Conservation (phyloP, 2,329 filamentous ascomycete genomes). For the Phialophora tarda region DNA sequence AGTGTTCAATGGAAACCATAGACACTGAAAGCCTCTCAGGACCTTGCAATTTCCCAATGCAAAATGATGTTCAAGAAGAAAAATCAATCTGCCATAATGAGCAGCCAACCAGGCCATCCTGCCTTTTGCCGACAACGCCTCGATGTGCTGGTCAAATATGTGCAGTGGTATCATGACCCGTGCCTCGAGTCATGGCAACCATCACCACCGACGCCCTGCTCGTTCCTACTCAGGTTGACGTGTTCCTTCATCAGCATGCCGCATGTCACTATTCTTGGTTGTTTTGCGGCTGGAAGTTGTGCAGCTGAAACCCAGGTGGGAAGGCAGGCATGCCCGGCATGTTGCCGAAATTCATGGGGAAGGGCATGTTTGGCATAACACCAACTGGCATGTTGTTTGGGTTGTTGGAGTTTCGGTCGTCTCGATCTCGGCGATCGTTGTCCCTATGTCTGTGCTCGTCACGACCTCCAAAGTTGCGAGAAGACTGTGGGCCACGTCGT, state of each 20-base stretch:
- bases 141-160: neutral
- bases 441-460: slow-evolving; percentile 45
- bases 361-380: slow-evolving; percentile 41
- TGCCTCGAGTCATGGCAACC: neutral
- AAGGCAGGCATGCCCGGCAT: slow-evolving; percentile 56
- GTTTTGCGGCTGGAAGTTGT: slow-evolving; percentile 33
- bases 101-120: neutral
- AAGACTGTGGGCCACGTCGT: slow-evolving; percentile 56
- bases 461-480: slow-evolving; percentile 44
- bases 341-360: slow-evolving; percentile 42
- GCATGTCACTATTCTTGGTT: slow-evolving; percentile 29
- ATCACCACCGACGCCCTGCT: slow-evolving; percentile 2
- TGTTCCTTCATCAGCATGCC: neutral
- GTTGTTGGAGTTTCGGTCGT: slow-evolving; percentile 33
- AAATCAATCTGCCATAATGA: neutral
- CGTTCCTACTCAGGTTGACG: neutral
- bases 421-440: slow-evolving; percentile 43
- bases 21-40: neutral
- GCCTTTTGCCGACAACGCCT: neutral
- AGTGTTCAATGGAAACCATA: neutral
- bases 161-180: neutral
- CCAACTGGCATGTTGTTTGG: slow-evolving; percentile 31
- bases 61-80: slow-evolving; percentile 8
- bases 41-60: neutral
- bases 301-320: slow-evolving; percentile 53